These are phyloP conservation scores for Geotrichum ghanense DNA, from an alignment of 805 yeast species.

Conservation along the genomic window DNA sequence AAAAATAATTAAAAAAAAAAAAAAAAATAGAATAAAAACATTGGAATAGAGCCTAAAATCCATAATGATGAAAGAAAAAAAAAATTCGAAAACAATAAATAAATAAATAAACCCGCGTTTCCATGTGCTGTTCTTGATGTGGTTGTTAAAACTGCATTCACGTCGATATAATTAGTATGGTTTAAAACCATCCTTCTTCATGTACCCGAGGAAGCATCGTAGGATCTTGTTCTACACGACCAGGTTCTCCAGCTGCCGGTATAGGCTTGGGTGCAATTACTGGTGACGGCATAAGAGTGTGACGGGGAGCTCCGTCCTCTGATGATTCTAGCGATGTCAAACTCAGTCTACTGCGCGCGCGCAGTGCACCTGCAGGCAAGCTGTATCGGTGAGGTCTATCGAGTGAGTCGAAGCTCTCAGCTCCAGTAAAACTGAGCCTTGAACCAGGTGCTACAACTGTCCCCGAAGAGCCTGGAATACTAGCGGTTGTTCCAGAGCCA, in stretches of 20 bases:
- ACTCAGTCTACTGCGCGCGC: not conserved
- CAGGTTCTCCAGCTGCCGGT: too few relatives aligned
- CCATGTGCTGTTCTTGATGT: too few relatives aligned
- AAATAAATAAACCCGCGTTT: too few relatives aligned
- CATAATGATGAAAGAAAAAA: too few relatives aligned
- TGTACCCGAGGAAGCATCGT: not conserved
- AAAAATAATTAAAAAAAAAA: not conserved
- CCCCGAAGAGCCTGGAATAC: too few relatives aligned
- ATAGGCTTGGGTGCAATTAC: not conserved
- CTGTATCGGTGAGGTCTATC: not conserved
- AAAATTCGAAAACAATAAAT: too few relatives aligned
- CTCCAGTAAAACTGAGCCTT: not conserved
- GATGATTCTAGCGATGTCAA: not conserved
- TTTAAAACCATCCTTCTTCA: constrained; percentile 1
- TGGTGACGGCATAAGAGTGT: not conserved
- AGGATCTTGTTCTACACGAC: too few relatives aligned
- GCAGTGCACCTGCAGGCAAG: not conserved
- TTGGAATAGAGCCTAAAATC: too few relatives aligned
- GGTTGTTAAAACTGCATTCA: too few relatives aligned
- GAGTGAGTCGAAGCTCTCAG: not conserved
- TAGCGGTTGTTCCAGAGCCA: too few relatives aligned
- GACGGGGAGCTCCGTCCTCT: not conserved
- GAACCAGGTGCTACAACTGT: not conserved
- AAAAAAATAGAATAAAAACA: too few relatives aligned
- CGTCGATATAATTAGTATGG: too few relatives aligned